Base-by-base conservation (phyloP, 345 rosid genomes). In the Barbarea vulgaris region DNA sequence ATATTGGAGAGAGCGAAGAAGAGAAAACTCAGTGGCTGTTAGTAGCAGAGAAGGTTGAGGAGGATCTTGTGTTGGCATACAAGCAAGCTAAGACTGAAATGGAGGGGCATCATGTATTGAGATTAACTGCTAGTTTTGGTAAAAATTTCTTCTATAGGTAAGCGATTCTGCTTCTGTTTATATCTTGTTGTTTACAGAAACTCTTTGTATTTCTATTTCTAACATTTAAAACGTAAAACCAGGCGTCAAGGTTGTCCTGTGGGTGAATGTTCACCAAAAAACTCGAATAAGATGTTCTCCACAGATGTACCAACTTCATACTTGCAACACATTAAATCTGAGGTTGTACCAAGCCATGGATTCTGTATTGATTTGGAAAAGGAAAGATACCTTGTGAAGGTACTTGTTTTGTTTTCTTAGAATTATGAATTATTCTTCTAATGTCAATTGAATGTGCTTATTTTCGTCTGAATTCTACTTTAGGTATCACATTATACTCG, bases 71-170 rank as follows among this genome's bases (percentile, higher is more conserved):
- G 17, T 47, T 79, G 55, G 82, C 85, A 22, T 83, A 80, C 27
- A 81, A 82, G 55, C 50, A 1, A 51, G 42, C 81, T 39, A 85
- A 69, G 80, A 69, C 68, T 14, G 59, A 67, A 69, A 73, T 59
- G 51, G 74, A 80, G 12, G 15, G 12, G 44, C 9, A 41, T 25
- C 68, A 34, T 44, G 22, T 51, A 48, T 82, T 84, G 37, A 52
- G 58, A 69, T 41, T 89, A 70, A 83, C 84, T 55, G 95, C 87
- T 66, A 77, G 93, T 75, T 72, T 88, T 79, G 89, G 96, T 31
- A 88, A 81, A 77, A 47, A 77, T 46, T 36, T 73, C 48, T 89
- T 89, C 59, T 70, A 55, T 6, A 55, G 82, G 95, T 85, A 79
- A 72, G 87, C 44, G 15, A 66, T 62, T 33, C 27, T 21, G 44